A percentile compares a stretch with the other conserved stretches of the same genome.
These are phyloP conservation scores for Alternaria sp. DNA, from an alignment of 2,329 filamentous ascomycete genomes.

Conservation along the genomic window DNA sequence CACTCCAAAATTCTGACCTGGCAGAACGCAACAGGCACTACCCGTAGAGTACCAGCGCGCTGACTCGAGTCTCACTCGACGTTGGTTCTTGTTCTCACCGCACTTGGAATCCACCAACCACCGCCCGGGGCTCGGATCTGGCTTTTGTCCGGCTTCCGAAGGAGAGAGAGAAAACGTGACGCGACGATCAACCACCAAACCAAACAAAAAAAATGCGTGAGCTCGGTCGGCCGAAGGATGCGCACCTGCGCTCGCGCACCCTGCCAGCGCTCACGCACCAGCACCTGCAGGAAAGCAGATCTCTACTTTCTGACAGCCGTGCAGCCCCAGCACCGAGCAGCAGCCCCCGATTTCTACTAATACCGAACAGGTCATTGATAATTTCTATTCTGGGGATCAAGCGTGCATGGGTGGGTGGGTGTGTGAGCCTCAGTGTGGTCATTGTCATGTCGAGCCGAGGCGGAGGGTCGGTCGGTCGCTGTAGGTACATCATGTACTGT, in stretches of 20 bases:
- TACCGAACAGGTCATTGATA: conserved; percentile 10
- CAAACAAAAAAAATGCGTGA: background rate
- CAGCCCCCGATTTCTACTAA: background rate
- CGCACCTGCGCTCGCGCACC: background rate
- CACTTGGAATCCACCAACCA: background rate
- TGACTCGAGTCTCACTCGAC: background rate
- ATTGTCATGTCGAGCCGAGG: background rate
- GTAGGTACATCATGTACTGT: background rate
- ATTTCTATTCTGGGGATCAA: background rate
- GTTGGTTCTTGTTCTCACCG: background rate
- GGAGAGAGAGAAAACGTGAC: background rate
- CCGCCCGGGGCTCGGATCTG: background rate
- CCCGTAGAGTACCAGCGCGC: background rate
- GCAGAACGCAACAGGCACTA: background rate
- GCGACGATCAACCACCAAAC: background rate
- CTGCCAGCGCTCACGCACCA: background rate
- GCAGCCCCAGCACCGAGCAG: background rate
- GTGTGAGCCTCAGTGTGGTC: background rate
- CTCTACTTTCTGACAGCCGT: background rate
- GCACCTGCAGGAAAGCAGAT: background rate
- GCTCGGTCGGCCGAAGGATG: background rate
- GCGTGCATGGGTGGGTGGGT: background rate
- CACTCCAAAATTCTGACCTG: background rate
- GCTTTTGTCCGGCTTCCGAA: background rate
- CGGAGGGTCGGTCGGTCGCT: background rate